Base-by-base conservation (phyloP, 352 stramenopile genomes). In the Thalassiosira mediterranea region DNA sequence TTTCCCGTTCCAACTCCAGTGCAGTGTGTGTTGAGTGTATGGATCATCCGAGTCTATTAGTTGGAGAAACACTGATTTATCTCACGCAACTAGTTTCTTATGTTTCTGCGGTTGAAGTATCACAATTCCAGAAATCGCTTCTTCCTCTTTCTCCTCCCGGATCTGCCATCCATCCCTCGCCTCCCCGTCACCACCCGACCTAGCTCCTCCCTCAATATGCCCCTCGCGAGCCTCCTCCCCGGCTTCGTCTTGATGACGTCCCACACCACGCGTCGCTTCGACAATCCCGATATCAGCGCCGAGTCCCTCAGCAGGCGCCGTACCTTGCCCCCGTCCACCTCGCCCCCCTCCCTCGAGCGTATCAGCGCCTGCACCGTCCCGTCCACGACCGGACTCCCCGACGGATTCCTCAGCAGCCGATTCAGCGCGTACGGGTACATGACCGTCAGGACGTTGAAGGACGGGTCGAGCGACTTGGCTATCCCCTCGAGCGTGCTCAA, bases 351-450 rank as follows among this genome's bases (percentile, higher is more conserved):
- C 25, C 40, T 60, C 17, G 60, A 77, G 28, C 77, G 69, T 32
- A 90, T 86, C 15, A 93, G 63, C 40, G 48, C 63, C 51, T 85
- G 65, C 15, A 93, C 48, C 15, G 83, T 91, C 23, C 61, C 38
- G 42, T 88, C 76, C 3, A 93, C 83, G 10, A 91, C 73, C 1
- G 53, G 61, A 37, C 69, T 86, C 13, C 47, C 44, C 10, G 69
- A 83, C 57, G 83, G 83, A 66, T 91, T 93, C 15, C 29, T 42
- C 19, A 93, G 53, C 19, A 93, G 42, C 21, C 79, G 60, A 51
- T 72, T 75, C 26, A 91, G 56, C n/a, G 81, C 79, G 59, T 88
- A 91, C 8, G 88, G 88, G 70, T 93, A 93, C 42, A 91, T 73
- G 17, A 84, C 59, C 40, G 73, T 75, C 1, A 93, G 46, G 4